A percentile compares a stretch with the other conserved stretches of the same genome.
Conservation (phyloP, 1,139 yeast species). For the Hyphopichia pseudoburtonii region DNA sequence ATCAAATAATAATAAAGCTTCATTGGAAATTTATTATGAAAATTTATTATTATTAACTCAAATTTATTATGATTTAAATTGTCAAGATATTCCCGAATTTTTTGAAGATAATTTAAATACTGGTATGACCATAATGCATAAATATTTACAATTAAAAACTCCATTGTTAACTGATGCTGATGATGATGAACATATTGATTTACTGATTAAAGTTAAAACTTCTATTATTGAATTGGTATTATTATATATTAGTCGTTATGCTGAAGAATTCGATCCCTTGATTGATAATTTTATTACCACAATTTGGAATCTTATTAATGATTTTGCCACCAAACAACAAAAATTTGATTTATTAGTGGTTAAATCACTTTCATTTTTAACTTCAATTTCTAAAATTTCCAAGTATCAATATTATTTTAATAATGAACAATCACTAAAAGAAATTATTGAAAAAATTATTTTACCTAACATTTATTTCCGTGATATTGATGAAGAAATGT, state of each 20-base stretch:
- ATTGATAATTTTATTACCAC: slow-evolving; percentile 78
- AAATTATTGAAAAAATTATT: slow-evolving; percentile 78
- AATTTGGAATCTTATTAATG: slow-evolving; percentile 75
- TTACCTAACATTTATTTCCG: slow-evolving; percentile 85
- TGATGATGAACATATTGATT: slow-evolving; percentile 73
- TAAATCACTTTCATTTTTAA: slow-evolving; percentile 75
- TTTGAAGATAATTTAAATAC: slow-evolving; percentile 84
- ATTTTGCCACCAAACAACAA: slow-evolving; percentile 60
- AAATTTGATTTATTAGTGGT: slow-evolving; percentile 86
- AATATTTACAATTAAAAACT: slow-evolving; percentile 66
- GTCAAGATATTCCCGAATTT: slow-evolving; percentile 97
- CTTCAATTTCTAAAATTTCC: slow-evolving; percentile 75
- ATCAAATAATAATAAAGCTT: slow-evolving; percentile 36
- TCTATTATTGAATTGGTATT: slow-evolving; percentile 83
- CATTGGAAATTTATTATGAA: slow-evolving; percentile 60
- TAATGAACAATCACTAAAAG: slow-evolving; percentile 66
- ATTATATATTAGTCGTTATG: slow-evolving; percentile 85
- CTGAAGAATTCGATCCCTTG: slow-evolving; percentile 80
- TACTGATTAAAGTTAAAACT: slow-evolving; percentile 73
- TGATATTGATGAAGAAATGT: slow-evolving; percentile 84
- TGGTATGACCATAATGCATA: slow-evolving; percentile 81
- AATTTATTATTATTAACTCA: slow-evolving; percentile 72
- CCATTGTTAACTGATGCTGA: slow-evolving; percentile 53
- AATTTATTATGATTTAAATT: slow-evolving; percentile 88
- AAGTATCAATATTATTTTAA: slow-evolving; percentile 60